phyloP scores from a whole-genome alignment of 441 rosid genomes.

The Aquilaria agallochum region DNA sequence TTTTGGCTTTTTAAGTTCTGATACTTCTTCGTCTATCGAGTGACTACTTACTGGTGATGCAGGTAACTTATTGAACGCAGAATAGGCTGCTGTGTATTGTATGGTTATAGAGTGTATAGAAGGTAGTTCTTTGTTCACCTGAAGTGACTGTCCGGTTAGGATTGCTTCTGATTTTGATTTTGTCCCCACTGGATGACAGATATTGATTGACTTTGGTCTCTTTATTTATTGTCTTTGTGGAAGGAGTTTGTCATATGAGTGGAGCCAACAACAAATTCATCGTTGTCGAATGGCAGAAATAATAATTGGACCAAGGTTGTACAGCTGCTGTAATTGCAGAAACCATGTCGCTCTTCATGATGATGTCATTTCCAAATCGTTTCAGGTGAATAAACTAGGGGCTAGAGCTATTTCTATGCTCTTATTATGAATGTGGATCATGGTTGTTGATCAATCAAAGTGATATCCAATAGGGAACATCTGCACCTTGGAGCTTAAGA shows the following conservation, averaged over 20 bases:
- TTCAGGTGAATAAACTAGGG: constrained; percentile 43
- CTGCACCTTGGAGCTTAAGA: background rate
- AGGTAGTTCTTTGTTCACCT: constrained; percentile 6
- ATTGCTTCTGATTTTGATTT: constrained; percentile 3
- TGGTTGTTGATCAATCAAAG: background rate
- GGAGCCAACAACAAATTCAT: constrained; percentile 4
- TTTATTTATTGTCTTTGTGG: constrained; percentile 7
- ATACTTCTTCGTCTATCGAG: constrained; percentile 12
- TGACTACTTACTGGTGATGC: constrained; percentile 14
- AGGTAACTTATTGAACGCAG: constrained; percentile 12
- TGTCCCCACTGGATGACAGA: background rate
- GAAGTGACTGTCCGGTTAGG: background rate
- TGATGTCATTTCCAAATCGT: constrained; percentile 63
- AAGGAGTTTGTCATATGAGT: constrained; percentile 9
- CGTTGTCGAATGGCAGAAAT: constrained; percentile 40
- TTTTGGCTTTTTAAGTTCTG: background rate
- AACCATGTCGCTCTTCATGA: constrained; percentile 67
- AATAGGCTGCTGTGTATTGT: constrained; percentile 10
- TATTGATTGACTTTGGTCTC: constrained; percentile 5
- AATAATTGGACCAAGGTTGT: constrained; percentile 52
- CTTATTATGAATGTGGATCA: background rate
- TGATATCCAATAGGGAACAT: background rate
- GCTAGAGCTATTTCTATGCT: constrained; percentile 7
- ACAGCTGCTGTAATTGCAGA: constrained; percentile 71
- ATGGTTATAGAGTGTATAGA: constrained; percentile 9